These are phyloP conservation scores for Mimosa bimucronata DNA, from an alignment of 306 rosid genomes.

Conservation along the genomic window DNA sequence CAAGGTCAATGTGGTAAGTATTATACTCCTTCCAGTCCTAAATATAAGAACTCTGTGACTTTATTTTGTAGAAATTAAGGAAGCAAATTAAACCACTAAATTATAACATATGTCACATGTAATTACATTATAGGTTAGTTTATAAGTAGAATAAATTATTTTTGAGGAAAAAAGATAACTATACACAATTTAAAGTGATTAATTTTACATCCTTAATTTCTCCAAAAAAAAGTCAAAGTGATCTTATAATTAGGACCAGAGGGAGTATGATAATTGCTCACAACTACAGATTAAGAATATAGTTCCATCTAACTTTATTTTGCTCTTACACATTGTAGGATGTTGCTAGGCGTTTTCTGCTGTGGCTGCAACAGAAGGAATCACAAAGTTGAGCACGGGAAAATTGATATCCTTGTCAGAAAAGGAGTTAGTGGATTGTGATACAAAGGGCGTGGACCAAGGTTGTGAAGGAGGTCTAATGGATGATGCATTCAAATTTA, in stretches of 20 bases:
- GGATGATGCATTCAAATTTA: conserved; percentile 53
- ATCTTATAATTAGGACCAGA: too few relatives aligned
- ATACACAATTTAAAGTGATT: too few relatives aligned
- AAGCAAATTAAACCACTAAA: too few relatives aligned
- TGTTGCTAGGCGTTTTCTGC: conserved; percentile 61
- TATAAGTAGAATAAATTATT: too few relatives aligned
- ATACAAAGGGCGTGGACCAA: conserved; percentile 39
- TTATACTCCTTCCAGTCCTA: too few relatives aligned
- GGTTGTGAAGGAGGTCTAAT: conserved; percentile 53
- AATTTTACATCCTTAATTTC: too few relatives aligned
- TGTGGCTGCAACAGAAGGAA: conserved; percentile 55
- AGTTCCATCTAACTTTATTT: neutral
- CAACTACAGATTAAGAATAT: neutral
- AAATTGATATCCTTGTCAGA: conserved; percentile 43
- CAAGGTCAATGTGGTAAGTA: conserved; percentile 53
- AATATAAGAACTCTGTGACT: too few relatives aligned
- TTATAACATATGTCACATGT: too few relatives aligned
- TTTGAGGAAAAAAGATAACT: too few relatives aligned
- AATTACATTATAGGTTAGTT: too few relatives aligned
- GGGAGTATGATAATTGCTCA: neutral
- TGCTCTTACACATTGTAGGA: conserved; percentile 31
- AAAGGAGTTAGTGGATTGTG: conserved; percentile 61
- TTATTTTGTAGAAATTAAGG: too few relatives aligned
- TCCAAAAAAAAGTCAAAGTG: too few relatives aligned
- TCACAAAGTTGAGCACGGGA: conserved; percentile 34